phyloP scores from a whole-genome alignment of 306 rosid genomes.

The Cicer judaicum region DNA sequence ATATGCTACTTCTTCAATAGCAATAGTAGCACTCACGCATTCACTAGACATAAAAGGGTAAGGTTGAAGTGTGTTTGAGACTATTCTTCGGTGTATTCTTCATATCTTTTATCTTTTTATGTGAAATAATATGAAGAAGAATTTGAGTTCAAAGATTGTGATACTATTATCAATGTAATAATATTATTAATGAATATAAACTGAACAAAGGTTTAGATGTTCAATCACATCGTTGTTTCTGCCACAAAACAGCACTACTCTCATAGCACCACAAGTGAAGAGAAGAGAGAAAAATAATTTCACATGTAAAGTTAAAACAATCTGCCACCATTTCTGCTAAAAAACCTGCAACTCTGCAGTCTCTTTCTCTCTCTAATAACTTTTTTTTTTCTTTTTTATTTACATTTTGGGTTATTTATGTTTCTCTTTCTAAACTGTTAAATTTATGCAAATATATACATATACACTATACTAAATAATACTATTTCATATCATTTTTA shows the following conservation, averaged over 20 bases:
- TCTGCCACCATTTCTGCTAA: conserved; percentile 72
- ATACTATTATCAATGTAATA: background rate
- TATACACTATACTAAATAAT: too few relatives aligned
- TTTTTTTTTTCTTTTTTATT: conserved; percentile 36
- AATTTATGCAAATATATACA: too few relatives aligned
- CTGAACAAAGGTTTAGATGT: conserved; percentile 48
- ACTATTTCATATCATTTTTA: too few relatives aligned
- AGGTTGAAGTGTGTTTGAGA: conserved; percentile 20
- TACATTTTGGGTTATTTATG: conserved; percentile 9
- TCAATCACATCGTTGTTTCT: conserved; percentile 81
- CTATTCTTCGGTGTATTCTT: conserved; percentile 39
- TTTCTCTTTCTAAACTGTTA: conserved; percentile 42
- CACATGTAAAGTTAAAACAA: conserved; percentile 76
- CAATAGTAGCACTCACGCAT: conserved; percentile 6
- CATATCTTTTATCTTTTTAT: conserved; percentile 36
- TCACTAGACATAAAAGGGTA: conserved; percentile 36
- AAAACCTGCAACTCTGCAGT: conserved; percentile 75
- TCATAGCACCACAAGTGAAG: conserved; percentile 42
- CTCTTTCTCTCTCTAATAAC: conserved; percentile 34
- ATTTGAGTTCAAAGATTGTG: conserved; percentile 37
- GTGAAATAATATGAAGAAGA: conserved; percentile 27
- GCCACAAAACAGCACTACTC: conserved; percentile 35
- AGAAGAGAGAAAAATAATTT: conserved; percentile 58
- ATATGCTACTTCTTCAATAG: background rate
- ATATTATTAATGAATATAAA: background rate